Conservation (phyloP, 495 filamentous ascomycete species). For the Aspergillus avenaceus region DNA sequence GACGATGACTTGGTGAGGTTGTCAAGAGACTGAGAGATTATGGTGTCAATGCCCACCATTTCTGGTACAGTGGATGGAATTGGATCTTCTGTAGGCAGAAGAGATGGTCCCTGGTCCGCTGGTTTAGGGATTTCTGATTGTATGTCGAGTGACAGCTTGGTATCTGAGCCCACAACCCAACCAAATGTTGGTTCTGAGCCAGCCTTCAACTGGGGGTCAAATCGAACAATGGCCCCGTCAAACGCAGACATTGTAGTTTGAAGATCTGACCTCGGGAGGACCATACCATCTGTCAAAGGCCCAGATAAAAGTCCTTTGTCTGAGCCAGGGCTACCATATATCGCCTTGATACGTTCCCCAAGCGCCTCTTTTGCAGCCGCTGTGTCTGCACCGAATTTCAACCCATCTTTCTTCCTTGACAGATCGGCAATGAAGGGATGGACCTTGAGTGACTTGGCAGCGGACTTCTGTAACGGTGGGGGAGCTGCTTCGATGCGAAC, state of each 20-base stretch:
- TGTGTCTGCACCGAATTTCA: conserved; percentile 87
- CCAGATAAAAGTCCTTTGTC: conserved; percentile 66
- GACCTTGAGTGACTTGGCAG: conserved; percentile 59
- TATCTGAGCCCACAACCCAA: conserved; percentile 77
- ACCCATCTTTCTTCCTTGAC: conserved; percentile 52
- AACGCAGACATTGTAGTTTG: conserved; percentile 35
- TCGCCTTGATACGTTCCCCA: conserved; percentile 46
- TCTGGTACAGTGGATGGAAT: conserved; percentile 49
- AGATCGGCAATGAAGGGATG: conserved; percentile 66
- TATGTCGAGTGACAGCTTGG: conserved; percentile 65
- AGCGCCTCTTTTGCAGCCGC: conserved; percentile 70
- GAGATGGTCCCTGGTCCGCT: conserved; percentile 41
- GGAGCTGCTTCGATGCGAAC: conserved; percentile 77
- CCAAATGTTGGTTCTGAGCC: conserved; percentile 47
- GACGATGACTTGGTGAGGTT: conserved; percentile 83
- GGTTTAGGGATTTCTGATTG: conserved; percentile 65
- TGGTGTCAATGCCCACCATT: conserved; percentile 81
- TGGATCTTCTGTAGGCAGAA: conserved; percentile 46
- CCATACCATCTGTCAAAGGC: conserved; percentile 82
- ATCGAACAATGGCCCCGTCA: conserved; percentile 69
- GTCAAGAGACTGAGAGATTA: conserved; percentile 64
- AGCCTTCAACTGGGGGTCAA: conserved; percentile 58
- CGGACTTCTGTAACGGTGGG: conserved; percentile 49
- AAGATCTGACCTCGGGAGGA: conserved; percentile 52
- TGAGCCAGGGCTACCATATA: conserved; percentile 36